A percentile compares a stretch with the other conserved stretches of the same genome.
These are phyloP conservation scores for Cryptococcus hybrid DNA, from an alignment of 1,284 basidiomycete genomes.

Conservation along the genomic window DNA sequence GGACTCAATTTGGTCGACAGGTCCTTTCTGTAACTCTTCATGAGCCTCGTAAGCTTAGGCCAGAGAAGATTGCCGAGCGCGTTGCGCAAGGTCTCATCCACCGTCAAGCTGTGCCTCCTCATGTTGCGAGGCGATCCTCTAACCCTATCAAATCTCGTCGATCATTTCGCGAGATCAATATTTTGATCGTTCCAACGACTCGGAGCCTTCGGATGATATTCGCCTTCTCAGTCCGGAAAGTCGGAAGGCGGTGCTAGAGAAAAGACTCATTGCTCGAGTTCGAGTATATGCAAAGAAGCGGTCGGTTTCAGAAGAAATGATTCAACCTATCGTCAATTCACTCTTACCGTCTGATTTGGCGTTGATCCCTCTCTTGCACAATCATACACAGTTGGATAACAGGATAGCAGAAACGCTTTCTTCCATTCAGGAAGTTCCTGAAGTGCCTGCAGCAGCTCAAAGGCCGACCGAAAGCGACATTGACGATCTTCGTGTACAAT, in stretches of 20 bases:
- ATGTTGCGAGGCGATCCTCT: background rate
- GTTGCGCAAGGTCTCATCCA: no score
- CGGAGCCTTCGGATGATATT: conserved; percentile 21
- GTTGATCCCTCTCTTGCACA: conserved; percentile 26
- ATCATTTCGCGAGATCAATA: background rate
- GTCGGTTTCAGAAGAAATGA: conserved; percentile 1
- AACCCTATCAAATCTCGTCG: background rate
- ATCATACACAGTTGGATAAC: conserved; percentile 14
- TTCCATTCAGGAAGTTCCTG: background rate
- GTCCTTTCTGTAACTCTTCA: conserved; percentile 31
- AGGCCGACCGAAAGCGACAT: conserved; percentile 8
- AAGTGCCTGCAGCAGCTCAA: background rate
- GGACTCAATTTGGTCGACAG: conserved; percentile 22
- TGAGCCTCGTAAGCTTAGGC: conserved; percentile 32
- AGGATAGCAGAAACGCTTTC: conserved; percentile 16
- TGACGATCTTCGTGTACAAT: conserved; percentile 7
- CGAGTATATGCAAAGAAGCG: conserved; percentile 6
- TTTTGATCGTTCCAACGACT: no score
- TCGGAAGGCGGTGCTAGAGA: conserved; percentile 14
- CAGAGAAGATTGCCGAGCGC: conserved; percentile 32
- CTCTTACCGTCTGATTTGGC: conserved; percentile 22
- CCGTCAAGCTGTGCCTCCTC: conserved; percentile 7
- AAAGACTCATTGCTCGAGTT: conserved; percentile 15
- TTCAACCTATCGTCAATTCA: conserved; percentile 10
- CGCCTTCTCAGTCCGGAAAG: conserved; percentile 18